A percentile compares a stretch with the other conserved stretches of the same genome.
phyloP scores from a whole-genome alignment of 768 basidiomycete genomes.

The Gymnopilus junonius region DNA sequence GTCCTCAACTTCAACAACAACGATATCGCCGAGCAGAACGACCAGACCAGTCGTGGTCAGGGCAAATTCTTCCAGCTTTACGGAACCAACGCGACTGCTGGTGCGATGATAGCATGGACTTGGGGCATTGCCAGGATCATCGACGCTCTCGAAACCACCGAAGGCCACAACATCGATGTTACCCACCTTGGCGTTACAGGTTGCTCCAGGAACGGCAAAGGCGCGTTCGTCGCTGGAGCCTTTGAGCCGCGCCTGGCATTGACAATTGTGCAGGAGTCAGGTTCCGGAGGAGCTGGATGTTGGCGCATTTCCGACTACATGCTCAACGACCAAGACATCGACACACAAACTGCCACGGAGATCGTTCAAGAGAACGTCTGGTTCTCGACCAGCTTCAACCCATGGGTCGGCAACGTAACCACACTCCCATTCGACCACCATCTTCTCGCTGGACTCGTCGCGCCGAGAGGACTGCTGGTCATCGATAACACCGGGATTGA shows the following conservation, averaged over 20 bases:
- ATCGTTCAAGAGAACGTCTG: constrained; percentile 51
- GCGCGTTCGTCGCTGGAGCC: constrained; percentile 57
- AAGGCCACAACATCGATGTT: constrained; percentile 48
- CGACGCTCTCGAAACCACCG: constrained; percentile 52
- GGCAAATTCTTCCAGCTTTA: constrained; percentile 60
- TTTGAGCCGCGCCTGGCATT: constrained; percentile 57
- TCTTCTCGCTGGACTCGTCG: constrained; percentile 52
- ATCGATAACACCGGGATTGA: constrained; percentile 56
- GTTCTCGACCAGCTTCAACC: constrained; percentile 55
- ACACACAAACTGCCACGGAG: constrained; percentile 53
- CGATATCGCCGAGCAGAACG: constrained; percentile 49
- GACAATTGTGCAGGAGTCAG: constrained; percentile 63
- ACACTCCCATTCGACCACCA: constrained; percentile 59
- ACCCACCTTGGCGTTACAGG: constrained; percentile 53
- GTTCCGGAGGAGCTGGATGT: constrained; percentile 56
- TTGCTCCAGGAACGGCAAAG: constrained; percentile 60
- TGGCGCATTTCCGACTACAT: constrained; percentile 57
- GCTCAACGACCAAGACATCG: constrained; percentile 36
- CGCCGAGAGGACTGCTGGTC: constrained; percentile 52
- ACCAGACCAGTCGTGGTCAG: constrained; percentile 45
- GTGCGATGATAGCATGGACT: constrained; percentile 57
- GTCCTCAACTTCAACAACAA: constrained; percentile 51
- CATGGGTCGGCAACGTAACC: constrained; percentile 45
- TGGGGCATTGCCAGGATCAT: constrained; percentile 62
- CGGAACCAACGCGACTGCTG: constrained; percentile 46